phyloP scores from a whole-genome alignment of 2,329 filamentous ascomycete genomes.

The Xylariaceae sp. region DNA sequence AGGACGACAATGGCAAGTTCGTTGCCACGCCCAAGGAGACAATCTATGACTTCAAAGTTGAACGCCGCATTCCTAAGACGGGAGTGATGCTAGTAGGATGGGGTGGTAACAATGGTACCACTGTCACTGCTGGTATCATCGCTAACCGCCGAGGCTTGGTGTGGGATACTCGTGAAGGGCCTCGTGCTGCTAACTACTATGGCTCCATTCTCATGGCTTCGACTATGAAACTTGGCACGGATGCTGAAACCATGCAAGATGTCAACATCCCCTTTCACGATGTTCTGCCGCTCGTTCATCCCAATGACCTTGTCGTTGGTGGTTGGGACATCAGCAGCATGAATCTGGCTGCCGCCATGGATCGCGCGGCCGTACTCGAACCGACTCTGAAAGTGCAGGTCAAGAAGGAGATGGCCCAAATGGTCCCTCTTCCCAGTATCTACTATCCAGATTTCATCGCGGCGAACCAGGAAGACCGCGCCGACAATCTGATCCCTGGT shows the following conservation, averaged over 20 bases:
- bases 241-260: conserved; percentile 77
- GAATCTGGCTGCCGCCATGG: conserved; percentile 89
- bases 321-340: conserved; percentile 96
- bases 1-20: conserved; percentile 66
- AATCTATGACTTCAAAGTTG: conserved; percentile 94
- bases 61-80: conserved; percentile 86
- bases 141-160: conserved; percentile 82
- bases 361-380: conserved; percentile 90
- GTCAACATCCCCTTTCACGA: conserved; percentile 96
- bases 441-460: conserved; percentile 99
- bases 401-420: conserved; percentile 84
- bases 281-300: conserved; percentile 93
- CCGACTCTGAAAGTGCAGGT: conserved; percentile 88
- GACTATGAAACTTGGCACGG: conserved; percentile 91
- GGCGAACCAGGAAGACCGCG: conserved; percentile 94
- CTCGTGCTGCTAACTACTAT: conserved; percentile 89
- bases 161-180: conserved; percentile 93
- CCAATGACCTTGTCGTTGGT: conserved; percentile 90
- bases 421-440: conserved; percentile 88
- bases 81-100: conserved; percentile 97
- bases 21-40: conserved; percentile 84
- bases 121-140: conserved; percentile 93
- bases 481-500: conserved; percentile 83
- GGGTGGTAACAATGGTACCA: conserved; percentile 98
- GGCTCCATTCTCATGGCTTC: conserved; percentile 96